Conservation (phyloP, 768 basidiomycete species). For the Mycena alexandri region DNA sequence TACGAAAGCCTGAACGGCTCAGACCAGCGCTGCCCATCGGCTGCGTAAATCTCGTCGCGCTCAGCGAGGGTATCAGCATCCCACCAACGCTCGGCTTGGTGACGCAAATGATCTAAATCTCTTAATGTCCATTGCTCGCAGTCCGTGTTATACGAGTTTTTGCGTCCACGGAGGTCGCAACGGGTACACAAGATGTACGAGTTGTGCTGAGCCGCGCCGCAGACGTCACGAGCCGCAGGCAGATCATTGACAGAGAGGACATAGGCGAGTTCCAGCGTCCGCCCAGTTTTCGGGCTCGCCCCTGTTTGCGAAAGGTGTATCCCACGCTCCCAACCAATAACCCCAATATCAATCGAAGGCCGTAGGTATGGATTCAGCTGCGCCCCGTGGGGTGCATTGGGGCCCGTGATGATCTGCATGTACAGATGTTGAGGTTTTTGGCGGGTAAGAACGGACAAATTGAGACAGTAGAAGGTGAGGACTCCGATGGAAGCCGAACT, state of each 20-base stretch:
- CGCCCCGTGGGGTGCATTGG: conserved; percentile 35
- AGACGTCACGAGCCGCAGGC: conserved; percentile 39
- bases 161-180: no score
- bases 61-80: conserved; percentile 21
- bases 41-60: conserved; percentile 34
- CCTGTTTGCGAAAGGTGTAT: no score
- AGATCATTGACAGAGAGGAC: conserved; percentile 44
- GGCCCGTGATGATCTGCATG: conserved; percentile 42
- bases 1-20: conserved; percentile 43
- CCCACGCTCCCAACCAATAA: no score
- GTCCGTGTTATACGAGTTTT: no score
- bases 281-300: no score
- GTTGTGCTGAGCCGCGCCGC: conserved; percentile 33
- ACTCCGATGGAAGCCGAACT: conserved; percentile 39
- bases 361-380: no score
- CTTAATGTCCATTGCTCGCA: no score
- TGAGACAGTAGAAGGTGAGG: conserved; percentile 44
- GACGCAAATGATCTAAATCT: no score
- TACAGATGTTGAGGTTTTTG: conserved; percentile 46
- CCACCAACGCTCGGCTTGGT: conserved; percentile 22
- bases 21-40: conserved; percentile 40
- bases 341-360: no score
- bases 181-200: conserved; percentile 45
- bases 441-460: conserved; percentile 40
- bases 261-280: neutral